Evolutionary conservation across 2,329 filamentous ascomycete species (phyloP).

Genomic region (Apiospora rasikravindrae): DNA sequence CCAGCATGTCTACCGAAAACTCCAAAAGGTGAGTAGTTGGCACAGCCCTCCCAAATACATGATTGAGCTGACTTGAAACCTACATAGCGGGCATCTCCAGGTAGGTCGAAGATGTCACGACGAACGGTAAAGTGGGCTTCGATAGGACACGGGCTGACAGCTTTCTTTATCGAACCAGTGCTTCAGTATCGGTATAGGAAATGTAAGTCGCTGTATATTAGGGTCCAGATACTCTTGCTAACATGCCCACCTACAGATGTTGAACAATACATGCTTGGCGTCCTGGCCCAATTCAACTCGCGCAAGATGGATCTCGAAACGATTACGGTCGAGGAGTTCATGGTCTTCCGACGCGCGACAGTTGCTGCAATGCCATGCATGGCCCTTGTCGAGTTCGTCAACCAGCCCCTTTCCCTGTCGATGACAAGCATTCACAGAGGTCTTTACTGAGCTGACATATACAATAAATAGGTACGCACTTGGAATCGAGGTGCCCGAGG

Average conservation of each 20-base stretch:
- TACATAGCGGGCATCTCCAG: neutral
- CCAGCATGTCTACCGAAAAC: slow-evolving; percentile 34
- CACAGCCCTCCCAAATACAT: neutral
- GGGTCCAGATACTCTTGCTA: neutral
- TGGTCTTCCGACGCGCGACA: slow-evolving; percentile 27
- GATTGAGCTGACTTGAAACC: neutral
- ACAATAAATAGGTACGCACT: neutral
- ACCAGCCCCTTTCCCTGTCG: neutral
- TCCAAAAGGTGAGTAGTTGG: slow-evolving; percentile 25
- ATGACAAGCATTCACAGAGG: neutral
- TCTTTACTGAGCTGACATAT: neutral
- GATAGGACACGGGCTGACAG: neutral
- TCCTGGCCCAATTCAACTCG: slow-evolving; percentile 29
- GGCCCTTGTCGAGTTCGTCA: slow-evolving; percentile 29
- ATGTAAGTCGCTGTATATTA: neutral
- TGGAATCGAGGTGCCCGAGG: slow-evolving; percentile 28
- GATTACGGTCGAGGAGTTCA: slow-evolving; percentile 29
- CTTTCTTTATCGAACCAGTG: neutral
- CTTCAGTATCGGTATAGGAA: slow-evolving; percentile 24
- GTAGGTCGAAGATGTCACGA: neutral
- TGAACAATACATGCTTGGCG: slow-evolving; percentile 28
- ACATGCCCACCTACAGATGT: neutral
- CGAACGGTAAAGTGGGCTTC: rapidly evolving
- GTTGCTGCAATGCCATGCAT: slow-evolving; percentile 30
- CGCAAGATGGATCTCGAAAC: slow-evolving; percentile 20